A percentile compares a stretch with the other conserved stretches of the same genome.
Conservation (phyloP, 2,329 filamentous ascomycete species). For the Diaporthe ilicicola region DNA sequence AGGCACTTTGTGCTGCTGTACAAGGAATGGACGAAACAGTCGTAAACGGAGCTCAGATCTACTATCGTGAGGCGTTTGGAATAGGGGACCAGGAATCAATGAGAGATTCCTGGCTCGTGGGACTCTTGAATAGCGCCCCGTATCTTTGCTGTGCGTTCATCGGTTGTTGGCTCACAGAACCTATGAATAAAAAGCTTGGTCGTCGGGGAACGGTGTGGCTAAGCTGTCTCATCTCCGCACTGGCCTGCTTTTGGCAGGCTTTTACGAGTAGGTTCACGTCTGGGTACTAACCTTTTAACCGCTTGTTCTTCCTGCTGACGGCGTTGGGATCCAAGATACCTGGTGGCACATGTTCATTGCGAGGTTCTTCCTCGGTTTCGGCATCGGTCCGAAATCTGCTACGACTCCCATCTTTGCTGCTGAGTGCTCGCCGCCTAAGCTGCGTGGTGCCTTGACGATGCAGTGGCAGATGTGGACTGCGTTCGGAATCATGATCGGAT, state of each 20-base stretch:
- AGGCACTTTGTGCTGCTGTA: conserved; percentile 68
- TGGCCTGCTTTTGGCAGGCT: conserved; percentile 61
- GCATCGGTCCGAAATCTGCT: conserved; percentile 74
- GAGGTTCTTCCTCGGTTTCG: conserved; percentile 74
- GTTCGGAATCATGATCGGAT: conserved; percentile 66
- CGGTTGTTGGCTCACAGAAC: conserved; percentile 78
- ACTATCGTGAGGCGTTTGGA: conserved; percentile 69
- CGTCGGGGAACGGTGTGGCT: conserved; percentile 77
- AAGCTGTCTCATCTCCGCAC: conserved; percentile 65
- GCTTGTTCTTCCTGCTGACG: background rate
- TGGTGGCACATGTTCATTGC: conserved; percentile 77
- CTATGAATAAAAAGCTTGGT: conserved; percentile 75
- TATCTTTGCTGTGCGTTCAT: conserved; percentile 74
- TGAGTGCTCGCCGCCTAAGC: conserved; percentile 69
- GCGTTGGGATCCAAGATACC: conserved; percentile 46
- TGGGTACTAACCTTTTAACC: background rate
- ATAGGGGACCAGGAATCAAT: conserved; percentile 61
- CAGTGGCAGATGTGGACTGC: conserved; percentile 54
- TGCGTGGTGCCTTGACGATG: conserved; percentile 77
- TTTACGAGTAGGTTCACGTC: conserved; percentile 43
- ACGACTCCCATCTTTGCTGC: conserved; percentile 76
- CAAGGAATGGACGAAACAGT: conserved; percentile 79
- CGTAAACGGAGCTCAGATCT: conserved; percentile 73
- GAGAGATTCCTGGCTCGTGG: conserved; percentile 61
- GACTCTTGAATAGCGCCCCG: conserved; percentile 65